phyloP scores from a whole-genome alignment of 2,329 filamentous ascomycete species.

The Malbranchea zuffiana region DNA sequence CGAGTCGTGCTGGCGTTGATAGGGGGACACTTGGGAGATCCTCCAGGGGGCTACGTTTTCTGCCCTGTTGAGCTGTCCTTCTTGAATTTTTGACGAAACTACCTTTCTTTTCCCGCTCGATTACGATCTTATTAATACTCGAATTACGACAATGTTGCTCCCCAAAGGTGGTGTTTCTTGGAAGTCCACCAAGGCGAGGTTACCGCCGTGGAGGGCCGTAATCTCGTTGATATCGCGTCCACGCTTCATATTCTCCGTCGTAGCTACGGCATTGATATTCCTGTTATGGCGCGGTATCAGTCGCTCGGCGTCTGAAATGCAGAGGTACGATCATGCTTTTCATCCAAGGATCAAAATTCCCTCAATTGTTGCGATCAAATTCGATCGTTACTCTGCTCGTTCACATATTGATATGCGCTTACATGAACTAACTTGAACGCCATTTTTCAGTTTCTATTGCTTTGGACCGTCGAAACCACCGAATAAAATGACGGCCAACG shows the following conservation, averaged over 20 bases:
- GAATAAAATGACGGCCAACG: conserved; percentile 87
- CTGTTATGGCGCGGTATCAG: conserved; percentile 82
- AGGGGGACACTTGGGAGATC: too few relatives aligned
- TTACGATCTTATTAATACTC: too few relatives aligned
- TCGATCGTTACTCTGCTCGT: neutral
- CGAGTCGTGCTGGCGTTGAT: too few relatives aligned
- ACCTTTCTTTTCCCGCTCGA: too few relatives aligned
- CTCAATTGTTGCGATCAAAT: conserved; percentile 6
- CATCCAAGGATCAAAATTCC: conserved; percentile 1
- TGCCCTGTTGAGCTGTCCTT: too few relatives aligned
- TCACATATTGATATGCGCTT: too few relatives aligned
- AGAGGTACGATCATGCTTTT: conserved; percentile 69
- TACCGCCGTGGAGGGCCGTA: conserved; percentile 66
- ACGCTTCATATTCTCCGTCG: conserved; percentile 64
- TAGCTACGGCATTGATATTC: conserved; percentile 58
- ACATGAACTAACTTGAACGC: conserved; percentile 9
- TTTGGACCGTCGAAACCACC: conserved; percentile 93
- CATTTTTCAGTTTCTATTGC: conserved; percentile 70
- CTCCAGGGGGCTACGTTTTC: too few relatives aligned
- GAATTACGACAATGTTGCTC: conserved; percentile 55
- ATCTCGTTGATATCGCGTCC: conserved; percentile 62
- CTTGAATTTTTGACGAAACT: too few relatives aligned
- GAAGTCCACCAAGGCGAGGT: conserved; percentile 72
- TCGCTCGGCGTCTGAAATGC: conserved; percentile 72
- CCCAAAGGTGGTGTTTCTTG: conserved; percentile 83